Evolutionary conservation across 2,329 filamentous ascomycete species (phyloP).

Genomic region (Pseudogymnoascus sp.): DNA sequence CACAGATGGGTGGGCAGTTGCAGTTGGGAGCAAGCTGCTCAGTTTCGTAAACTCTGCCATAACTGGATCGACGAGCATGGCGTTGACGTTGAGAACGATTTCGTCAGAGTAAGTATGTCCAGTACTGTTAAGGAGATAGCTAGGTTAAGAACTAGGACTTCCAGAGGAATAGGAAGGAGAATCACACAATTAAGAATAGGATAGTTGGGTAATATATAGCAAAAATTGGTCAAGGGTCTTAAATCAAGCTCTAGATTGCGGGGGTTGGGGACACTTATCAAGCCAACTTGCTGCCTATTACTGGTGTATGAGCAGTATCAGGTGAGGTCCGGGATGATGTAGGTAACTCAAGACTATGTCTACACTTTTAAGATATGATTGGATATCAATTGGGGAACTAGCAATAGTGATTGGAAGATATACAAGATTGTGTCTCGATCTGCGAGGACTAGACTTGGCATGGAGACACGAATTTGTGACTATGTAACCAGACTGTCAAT

Average conservation of each 20-base stretch:
- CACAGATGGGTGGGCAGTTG: slow-evolving; percentile 14
- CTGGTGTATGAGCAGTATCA: slow-evolving; percentile 3
- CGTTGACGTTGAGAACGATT: slow-evolving; percentile 10
- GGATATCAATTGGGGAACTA: background rate
- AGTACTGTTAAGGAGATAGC: background rate
- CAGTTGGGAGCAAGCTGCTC: slow-evolving; percentile 17
- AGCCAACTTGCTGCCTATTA: background rate
- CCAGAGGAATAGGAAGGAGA: slow-evolving; percentile 8
- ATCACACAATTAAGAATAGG: slow-evolving; percentile 3
- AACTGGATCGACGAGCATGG: slow-evolving; percentile 24
- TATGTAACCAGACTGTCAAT: background rate
- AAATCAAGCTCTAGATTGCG: background rate
- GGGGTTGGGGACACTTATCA: background rate
- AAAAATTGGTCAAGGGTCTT: background rate
- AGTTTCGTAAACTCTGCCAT: slow-evolving; percentile 21
- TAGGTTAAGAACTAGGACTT: background rate
- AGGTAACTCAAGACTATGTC: slow-evolving; percentile 9
- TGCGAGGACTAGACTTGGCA: background rate
- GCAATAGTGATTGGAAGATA: background rate
- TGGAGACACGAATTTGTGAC: background rate
- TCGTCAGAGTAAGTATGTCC: background rate
- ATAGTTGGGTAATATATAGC: background rate
- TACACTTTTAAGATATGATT: background rate
- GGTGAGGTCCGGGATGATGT: background rate
- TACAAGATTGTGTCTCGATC: background rate